Evolutionary conservation across 495 filamentous ascomycete genomes (phyloP), one percentile per base, ranked within the genome.

Genomic region (Choiromyces venosus): DNA sequence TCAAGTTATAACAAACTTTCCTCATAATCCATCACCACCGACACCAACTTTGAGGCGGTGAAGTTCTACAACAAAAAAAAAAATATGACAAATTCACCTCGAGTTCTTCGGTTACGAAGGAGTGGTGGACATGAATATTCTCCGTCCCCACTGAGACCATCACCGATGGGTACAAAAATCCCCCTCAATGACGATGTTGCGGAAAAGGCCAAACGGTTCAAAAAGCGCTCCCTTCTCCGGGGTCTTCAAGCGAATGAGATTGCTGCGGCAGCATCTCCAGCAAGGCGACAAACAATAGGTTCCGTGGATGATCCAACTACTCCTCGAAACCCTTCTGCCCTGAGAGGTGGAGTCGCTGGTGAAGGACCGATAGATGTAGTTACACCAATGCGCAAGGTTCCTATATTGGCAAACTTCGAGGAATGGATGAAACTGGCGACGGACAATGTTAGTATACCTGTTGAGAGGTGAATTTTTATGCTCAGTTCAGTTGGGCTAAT

Each of bases 371-470:
- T 79, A 36, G 88, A 92, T 79, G 91, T 89, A 21, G 91, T 97
- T 67, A 98, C 95, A 39, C 95, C 95, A 21, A 93, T 97, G 91
- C 96, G 97, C 86, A 91, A 95, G 61, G 92, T 97, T 40, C 96
- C 95, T 0, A 91, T 99, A 71, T 82, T 98, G 69, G 96, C 96
- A 69, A 98, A 98, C 83, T 99, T 98, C 79, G 95, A 99, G 83
- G 96, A 99, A 81, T 98, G 95, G 95, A 98, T 99, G 96, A 99
- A 98, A 87, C 94, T 98, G 92, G 96, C 96, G 14, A 98, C 94
- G 35, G 95, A 99, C 85, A 99, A 99, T 79, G 80, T 81, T 39
- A 37, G 79, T 74, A 29, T 38, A n/a, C 35, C 29, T 40, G 10
- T 16, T 42, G 37, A 19, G 18, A 35, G 39, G 25, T 21, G 37